phyloP scores from a whole-genome alignment of 352 stramenopile genomes.

The Phytophthora crassamura region DNA sequence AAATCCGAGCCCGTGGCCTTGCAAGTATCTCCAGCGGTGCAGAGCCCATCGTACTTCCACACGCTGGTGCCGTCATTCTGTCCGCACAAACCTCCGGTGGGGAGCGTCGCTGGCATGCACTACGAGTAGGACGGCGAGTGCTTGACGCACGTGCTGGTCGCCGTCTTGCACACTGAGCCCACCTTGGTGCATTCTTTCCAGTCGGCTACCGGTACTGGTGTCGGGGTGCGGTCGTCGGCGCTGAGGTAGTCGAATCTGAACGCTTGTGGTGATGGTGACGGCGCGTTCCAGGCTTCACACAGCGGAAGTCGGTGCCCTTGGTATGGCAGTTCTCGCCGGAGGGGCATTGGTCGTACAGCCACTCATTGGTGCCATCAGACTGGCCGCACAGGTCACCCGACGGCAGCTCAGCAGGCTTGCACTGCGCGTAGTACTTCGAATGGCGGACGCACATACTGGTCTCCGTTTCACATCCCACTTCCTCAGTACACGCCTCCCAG shows the following conservation, averaged over 20 bases:
- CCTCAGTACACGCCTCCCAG: conserved; percentile 17
- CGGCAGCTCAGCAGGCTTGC: conserved; percentile 22
- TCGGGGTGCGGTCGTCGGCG: not conserved
- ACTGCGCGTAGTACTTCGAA: conserved; percentile 31
- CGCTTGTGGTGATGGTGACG: conserved; percentile 6
- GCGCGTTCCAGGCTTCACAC: conserved; percentile 4
- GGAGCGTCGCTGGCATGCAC: conserved; percentile 26
- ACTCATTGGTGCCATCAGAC: conserved; percentile 20
- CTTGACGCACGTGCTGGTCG: conserved; percentile 13
- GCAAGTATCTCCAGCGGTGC: conserved; percentile 24
- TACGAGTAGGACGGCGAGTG: conserved; percentile 35
- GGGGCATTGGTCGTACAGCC: conserved; percentile 27
- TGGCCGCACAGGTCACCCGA: conserved; percentile 26
- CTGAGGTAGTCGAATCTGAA: not conserved
- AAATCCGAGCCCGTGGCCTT: conserved; percentile 19
- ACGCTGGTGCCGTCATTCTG: conserved; percentile 27
- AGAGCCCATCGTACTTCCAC: conserved; percentile 32
- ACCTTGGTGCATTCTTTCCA: conserved; percentile 25
- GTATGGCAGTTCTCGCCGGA: conserved; percentile 4
- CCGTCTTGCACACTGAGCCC: conserved; percentile 10
- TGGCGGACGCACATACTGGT: conserved; percentile 21
- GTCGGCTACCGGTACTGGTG: conserved; percentile 2
- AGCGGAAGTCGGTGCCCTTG: conserved; percentile 5
- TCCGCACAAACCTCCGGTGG: conserved; percentile 23
- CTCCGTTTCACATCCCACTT: conserved; percentile 6